Conservation (phyloP, 768 basidiomycete genomes). For the Suillus tomentosus region DNA sequence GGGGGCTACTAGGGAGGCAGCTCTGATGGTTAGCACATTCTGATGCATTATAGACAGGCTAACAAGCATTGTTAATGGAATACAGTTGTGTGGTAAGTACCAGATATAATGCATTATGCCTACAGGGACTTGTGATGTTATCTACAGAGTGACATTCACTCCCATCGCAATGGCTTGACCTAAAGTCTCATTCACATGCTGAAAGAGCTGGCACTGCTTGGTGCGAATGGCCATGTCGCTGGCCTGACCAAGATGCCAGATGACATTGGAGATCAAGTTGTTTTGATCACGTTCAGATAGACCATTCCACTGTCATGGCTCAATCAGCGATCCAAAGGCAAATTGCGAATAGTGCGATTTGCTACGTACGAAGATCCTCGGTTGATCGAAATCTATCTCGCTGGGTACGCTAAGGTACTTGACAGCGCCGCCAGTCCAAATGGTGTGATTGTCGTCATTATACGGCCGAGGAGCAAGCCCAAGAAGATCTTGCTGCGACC, state of each 20-base stretch:
- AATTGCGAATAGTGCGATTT: background rate
- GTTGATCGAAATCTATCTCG: conserved; percentile 43
- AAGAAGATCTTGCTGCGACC: conserved; percentile 38
- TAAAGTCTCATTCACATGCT: conserved; percentile 37
- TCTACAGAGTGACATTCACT: conserved; percentile 23
- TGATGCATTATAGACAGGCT: no score
- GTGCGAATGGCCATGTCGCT: conserved; percentile 30
- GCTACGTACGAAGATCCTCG: conserved; percentile 33
- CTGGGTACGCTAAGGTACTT: conserved; percentile 36
- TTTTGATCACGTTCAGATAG: conserved; percentile 38
- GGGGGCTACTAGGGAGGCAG: no score
- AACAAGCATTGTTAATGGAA: no score
- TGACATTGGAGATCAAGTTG: conserved; percentile 39
- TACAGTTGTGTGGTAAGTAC: no score
- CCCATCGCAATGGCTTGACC: conserved; percentile 39
- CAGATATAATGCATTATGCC: no score
- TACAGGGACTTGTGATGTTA: no score
- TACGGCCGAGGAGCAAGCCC: conserved; percentile 36
- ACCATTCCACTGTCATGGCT: conserved; percentile 29
- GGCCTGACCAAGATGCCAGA: conserved; percentile 40
- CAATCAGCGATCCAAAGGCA: background rate
- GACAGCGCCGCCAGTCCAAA: conserved; percentile 44
- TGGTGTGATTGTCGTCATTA: conserved; percentile 42
- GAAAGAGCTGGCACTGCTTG: conserved; percentile 38
- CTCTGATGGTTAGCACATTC: no score